A percentile compares a stretch with the other conserved stretches of the same genome.
These are phyloP conservation scores for Lathyrus aphaca DNA, from an alignment of 306 rosid genomes.

Conservation along the genomic window DNA sequence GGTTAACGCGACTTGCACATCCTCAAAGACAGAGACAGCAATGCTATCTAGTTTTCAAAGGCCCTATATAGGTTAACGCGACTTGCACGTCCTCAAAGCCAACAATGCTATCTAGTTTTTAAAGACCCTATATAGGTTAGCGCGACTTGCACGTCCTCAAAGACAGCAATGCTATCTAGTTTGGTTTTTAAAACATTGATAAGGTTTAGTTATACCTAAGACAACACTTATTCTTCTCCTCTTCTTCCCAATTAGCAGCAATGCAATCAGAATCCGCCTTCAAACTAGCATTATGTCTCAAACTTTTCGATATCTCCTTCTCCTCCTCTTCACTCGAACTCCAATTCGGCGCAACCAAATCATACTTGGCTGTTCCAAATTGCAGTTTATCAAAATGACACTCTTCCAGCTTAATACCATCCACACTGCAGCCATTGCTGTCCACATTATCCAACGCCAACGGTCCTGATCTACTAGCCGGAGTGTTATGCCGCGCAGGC, in stretches of 20 bases:
- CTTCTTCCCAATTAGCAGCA: conserved; percentile 87
- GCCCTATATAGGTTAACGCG: too few species aligned
- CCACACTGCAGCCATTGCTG: conserved; percentile 46
- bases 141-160: too few species aligned
- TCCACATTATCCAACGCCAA: conserved; percentile 50
- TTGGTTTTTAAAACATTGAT: background rate
- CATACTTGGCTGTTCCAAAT: conserved; percentile 70
- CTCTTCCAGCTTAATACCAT: conserved; percentile 72
- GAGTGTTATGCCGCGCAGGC: conserved; percentile 92
- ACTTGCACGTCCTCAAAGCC: too few species aligned
- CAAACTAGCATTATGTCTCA: conserved; percentile 70
- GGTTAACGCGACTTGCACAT: too few species aligned
- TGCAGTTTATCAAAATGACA: conserved; percentile 83
- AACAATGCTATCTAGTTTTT: too few species aligned
- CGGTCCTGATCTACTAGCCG: conserved; percentile 84
- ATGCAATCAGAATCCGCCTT: conserved; percentile 67
- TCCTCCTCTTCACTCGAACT: conserved; percentile 96
- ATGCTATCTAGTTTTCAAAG: too few species aligned
- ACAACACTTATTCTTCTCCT: conserved; percentile 79
- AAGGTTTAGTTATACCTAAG: conserved; percentile 58
- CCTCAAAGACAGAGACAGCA: too few species aligned
- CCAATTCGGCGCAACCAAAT: conserved; percentile 76
- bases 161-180: too few species aligned
- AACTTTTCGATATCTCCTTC: conserved; percentile 88
- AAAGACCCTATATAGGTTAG: too few species aligned